phyloP scores from a whole-genome alignment of 441 rosid species.

The Eruca vesicaria region DNA sequence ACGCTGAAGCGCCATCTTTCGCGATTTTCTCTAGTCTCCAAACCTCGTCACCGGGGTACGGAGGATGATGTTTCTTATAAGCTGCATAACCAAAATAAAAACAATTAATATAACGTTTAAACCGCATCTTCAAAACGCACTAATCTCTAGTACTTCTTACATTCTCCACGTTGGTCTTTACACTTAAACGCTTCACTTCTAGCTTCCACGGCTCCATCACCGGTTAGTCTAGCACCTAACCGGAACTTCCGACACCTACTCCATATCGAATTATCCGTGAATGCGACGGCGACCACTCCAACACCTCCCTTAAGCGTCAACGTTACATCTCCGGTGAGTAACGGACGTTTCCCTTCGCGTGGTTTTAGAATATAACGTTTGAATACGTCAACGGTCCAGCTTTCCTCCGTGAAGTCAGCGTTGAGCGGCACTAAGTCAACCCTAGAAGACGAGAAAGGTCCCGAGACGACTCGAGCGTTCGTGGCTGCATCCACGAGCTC shows the following conservation, averaged over 20 bases:
- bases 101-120: conserved; percentile 7
- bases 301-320: conserved; percentile 50
- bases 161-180: conserved; percentile 83
- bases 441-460: conserved; percentile 50
- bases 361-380: conserved; percentile 42
- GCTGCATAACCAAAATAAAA: conserved; percentile 36
- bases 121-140: conserved; percentile 5
- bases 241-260: conserved; percentile 62
- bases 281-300: conserved; percentile 38
- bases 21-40: conserved; percentile 83
- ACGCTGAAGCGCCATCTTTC: conserved; percentile 53
- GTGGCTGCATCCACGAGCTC: conserved; percentile 47
- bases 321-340: conserved; percentile 56
- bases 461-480: conserved; percentile 36
- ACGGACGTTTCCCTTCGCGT: conserved; percentile 73
- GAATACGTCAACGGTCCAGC: conserved; percentile 62
- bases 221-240: conserved; percentile 57
- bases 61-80: conserved; percentile 84
- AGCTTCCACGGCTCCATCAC: conserved; percentile 45
- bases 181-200: conserved; percentile 70
- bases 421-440: conserved; percentile 61
- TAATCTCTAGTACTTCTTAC: conserved; percentile 41
- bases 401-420: too few relatives aligned
- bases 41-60: conserved; percentile 50
- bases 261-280: conserved; percentile 91